phyloP scores from a whole-genome alignment of 176 grass and related monocot species.

The Oryza punctata region DNA sequence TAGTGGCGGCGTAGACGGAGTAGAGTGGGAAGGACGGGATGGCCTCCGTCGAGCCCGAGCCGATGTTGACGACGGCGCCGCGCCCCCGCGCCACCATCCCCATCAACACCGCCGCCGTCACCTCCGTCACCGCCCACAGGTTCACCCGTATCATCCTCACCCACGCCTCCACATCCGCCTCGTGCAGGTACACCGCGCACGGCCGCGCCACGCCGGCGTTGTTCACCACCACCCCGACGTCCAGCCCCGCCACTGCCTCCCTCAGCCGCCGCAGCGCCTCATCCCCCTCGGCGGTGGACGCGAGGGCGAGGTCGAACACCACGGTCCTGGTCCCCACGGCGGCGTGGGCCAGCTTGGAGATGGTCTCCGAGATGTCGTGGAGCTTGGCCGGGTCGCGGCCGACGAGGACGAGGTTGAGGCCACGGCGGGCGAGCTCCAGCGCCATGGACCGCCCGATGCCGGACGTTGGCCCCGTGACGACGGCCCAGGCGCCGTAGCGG shows the following conservation, averaged over 20 bases:
- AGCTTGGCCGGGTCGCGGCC: constrained; percentile 60
- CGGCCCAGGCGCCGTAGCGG: constrained; percentile 52
- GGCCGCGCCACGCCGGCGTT: constrained; percentile 55
- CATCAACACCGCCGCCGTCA: constrained; percentile 52
- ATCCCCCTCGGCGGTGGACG: constrained; percentile 17
- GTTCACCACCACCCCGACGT: constrained; percentile 69
- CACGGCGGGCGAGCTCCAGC: constrained; percentile 36
- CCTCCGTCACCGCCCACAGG: constrained; percentile 41
- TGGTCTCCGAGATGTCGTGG: constrained; percentile 29
- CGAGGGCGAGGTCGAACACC: constrained; percentile 42
- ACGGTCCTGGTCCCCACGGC: constrained; percentile 27
- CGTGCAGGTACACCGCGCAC: constrained; percentile 52
- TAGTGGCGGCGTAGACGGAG: constrained; percentile 52
- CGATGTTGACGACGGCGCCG: constrained; percentile 64
- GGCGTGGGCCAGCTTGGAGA: not conserved
- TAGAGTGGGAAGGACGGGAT: constrained; percentile 56
- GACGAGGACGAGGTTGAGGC: constrained; percentile 54
- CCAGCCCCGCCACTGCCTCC: constrained; percentile 30
- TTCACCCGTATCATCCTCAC: constrained; percentile 53
- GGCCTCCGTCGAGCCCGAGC: constrained; percentile 37
- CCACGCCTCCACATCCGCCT: constrained; percentile 43
- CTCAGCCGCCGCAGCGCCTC: constrained; percentile 9
- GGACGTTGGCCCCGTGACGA: constrained; percentile 56
- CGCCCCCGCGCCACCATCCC: constrained; percentile 44
- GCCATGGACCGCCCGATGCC: constrained; percentile 51